phyloP scores from a whole-genome alignment of 1,139 yeast species.

The Pichia sp. region DNA sequence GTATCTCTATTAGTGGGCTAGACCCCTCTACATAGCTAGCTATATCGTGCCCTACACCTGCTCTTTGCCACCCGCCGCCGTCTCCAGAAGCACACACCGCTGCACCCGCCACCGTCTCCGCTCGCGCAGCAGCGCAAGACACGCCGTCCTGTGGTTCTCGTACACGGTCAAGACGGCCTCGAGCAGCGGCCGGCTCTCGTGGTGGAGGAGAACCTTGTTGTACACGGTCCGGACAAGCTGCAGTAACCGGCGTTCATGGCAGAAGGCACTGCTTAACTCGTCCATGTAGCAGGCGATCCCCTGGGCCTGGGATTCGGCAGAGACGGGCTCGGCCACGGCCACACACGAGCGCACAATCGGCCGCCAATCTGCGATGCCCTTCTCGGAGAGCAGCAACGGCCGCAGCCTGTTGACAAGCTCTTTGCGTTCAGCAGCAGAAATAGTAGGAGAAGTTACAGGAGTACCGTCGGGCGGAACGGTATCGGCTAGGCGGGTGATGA shows the following conservation, averaged over 20 bases:
- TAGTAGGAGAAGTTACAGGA: not conserved
- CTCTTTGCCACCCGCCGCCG: slow-evolving; percentile 1
- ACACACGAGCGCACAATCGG: slow-evolving; percentile 4
- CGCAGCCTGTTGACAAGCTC: not conserved
- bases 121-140: slow-evolving; percentile 5
- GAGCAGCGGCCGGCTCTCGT: not conserved
- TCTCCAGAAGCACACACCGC: not conserved
- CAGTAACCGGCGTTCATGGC: not conserved
- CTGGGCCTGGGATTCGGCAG: not conserved
- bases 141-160: slow-evolving; percentile 3
- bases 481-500: not conserved
- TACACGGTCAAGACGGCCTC: not conserved
- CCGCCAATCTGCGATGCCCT: not conserved
- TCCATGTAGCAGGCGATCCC: not conserved
- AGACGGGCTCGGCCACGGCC: not conserved
- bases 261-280: not conserved
- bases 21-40: not conserved
- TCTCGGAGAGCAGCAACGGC: not conserved
- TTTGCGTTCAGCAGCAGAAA: no score
- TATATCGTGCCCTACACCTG: not conserved
- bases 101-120: slow-evolving; percentile 6
- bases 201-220: not conserved
- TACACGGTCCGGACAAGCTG: not conserved
- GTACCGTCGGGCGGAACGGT: not conserved
- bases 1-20: no score